Conservation (phyloP, 2,329 filamentous ascomycete genomes). For the Seiridium unicorne region DNA sequence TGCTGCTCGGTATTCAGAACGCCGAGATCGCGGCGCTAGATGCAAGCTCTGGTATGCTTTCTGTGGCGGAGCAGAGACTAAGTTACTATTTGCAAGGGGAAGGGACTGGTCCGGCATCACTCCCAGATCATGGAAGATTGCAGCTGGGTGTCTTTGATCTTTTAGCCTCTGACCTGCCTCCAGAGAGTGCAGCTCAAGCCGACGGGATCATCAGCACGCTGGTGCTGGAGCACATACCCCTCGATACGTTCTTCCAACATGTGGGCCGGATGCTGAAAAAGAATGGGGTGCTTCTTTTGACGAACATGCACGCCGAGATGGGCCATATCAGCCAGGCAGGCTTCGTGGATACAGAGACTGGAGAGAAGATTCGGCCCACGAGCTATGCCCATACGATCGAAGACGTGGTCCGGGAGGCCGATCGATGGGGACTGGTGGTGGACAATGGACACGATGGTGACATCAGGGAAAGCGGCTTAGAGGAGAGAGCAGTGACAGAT, state of each 20-base stretch:
- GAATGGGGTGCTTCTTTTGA: constrained; percentile 54
- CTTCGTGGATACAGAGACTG: constrained; percentile 52
- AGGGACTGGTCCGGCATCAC: neutral
- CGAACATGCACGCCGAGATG: constrained; percentile 69
- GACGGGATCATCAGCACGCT: constrained; percentile 58
- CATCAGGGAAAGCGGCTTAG: constrained; percentile 17
- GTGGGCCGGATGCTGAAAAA: constrained; percentile 41
- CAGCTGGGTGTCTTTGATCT: constrained; percentile 37
- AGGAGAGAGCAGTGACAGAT: constrained; percentile 46
- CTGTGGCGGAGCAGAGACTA: constrained; percentile 43
- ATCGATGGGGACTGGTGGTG: constrained; percentile 40
- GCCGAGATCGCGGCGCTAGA: constrained; percentile 52
- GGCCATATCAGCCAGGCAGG: constrained; percentile 58
- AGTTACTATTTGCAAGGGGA: neutral
- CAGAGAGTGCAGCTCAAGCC: constrained; percentile 22
- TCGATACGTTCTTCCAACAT: constrained; percentile 47
- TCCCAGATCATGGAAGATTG: constrained; percentile 3
- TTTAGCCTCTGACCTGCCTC: constrained; percentile 23
- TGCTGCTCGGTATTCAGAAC: constrained; percentile 37
- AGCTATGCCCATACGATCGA: constrained; percentile 55
- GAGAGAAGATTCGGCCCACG: constrained; percentile 55
- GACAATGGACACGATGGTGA: constrained; percentile 29
- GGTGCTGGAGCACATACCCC: constrained; percentile 62
- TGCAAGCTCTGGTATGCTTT: constrained; percentile 56
- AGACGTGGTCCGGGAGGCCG: constrained; percentile 51